Evolutionary conservation across 352 stramenopile genomes (phyloP).

Genomic region (Pythium diclinum): DNA sequence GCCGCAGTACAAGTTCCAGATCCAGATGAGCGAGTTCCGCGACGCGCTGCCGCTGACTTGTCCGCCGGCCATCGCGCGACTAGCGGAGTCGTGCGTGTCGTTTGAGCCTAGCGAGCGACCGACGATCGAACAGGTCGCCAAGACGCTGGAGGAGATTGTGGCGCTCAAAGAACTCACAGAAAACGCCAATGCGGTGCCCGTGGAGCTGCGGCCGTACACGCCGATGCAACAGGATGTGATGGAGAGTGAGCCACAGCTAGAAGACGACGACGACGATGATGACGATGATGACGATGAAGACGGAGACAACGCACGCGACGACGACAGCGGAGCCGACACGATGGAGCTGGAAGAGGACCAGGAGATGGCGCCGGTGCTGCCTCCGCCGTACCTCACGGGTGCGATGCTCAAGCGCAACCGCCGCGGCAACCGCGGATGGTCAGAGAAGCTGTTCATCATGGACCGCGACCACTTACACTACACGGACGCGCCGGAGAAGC

Average conservation of each 20-base stretch:
- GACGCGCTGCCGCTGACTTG: slow-evolving; percentile 59
- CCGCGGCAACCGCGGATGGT: slow-evolving; percentile 64
- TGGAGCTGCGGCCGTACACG: slow-evolving; percentile 66
- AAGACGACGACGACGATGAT: slow-evolving; percentile 41
- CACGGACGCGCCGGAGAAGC: slow-evolving; percentile 38
- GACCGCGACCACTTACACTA: slow-evolving; percentile 75
- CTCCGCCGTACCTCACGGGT: slow-evolving; percentile 49
- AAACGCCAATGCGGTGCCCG: background rate
- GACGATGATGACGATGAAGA: slow-evolving; percentile 46
- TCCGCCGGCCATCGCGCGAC: slow-evolving; percentile 45
- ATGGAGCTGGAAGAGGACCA: slow-evolving; percentile 39
- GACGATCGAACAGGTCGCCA: slow-evolving; percentile 42
- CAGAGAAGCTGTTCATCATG: slow-evolving; percentile 66
- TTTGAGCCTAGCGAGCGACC: slow-evolving; percentile 76
- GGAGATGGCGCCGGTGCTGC: slow-evolving; percentile 29
- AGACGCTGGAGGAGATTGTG: slow-evolving; percentile 42
- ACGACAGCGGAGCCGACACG: slow-evolving; percentile 37
- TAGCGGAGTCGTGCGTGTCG: slow-evolving; percentile 70
- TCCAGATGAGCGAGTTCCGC: slow-evolving; percentile 62
- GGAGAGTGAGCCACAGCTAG: slow-evolving; percentile 60
- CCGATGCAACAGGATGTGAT: slow-evolving; percentile 29
- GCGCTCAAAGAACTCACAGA: slow-evolving; percentile 28
- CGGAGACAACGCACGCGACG: slow-evolving; percentile 51
- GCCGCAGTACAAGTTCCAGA: slow-evolving; percentile 79
- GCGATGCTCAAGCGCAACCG: slow-evolving; percentile 73